Conservation (phyloP, 2,329 filamentous ascomycete genomes). For the Cylindrodendrum hubeiense region DNA sequence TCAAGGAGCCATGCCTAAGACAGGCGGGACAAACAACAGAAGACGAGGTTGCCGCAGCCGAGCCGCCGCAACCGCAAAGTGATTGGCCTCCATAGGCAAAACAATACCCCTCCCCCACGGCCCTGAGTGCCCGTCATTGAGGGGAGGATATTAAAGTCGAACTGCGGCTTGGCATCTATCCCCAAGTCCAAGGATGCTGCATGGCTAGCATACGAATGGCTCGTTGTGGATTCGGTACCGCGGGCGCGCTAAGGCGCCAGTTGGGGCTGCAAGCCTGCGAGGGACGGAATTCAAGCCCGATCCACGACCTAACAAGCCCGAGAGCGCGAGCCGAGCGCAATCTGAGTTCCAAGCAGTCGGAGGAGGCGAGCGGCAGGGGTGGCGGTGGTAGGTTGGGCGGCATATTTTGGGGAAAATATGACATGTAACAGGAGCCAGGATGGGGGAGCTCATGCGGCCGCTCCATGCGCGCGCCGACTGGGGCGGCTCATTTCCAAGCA, state of each 20-base stretch:
- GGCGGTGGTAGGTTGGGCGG: conserved; percentile 31
- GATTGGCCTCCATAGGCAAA: conserved; percentile 4
- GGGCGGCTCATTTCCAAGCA: conserved; percentile 36
- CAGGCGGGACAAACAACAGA: conserved; percentile 16
- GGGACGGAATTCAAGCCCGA: conserved; percentile 33
- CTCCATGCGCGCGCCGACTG: conserved; percentile 37
- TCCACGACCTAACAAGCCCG: conserved; percentile 31
- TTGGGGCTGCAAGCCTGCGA: conserved; percentile 20
- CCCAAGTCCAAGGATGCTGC: not conserved
- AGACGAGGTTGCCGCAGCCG: conserved; percentile 19
- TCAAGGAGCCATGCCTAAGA: not conserved
- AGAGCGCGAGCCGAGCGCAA: conserved; percentile 39
- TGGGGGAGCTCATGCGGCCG: conserved; percentile 41
- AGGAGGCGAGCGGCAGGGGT: conserved; percentile 31
- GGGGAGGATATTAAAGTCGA: conserved; percentile 2
- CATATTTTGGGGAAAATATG: conserved; percentile 36
- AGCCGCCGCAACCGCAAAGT: conserved; percentile 14
- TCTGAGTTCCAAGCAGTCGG: conserved; percentile 43
- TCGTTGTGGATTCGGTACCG: conserved; percentile 19
- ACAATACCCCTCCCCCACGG: conserved; percentile 18
- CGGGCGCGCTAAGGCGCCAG: conserved; percentile 27
- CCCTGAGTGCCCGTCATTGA: not conserved
- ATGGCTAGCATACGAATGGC: conserved; percentile 26
- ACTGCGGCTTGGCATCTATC: conserved; percentile 6
- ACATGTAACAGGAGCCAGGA: conserved; percentile 39